Evolutionary conservation across 163 green algal genomes (phyloP).

Genomic region (Dunaliella salina): DNA sequence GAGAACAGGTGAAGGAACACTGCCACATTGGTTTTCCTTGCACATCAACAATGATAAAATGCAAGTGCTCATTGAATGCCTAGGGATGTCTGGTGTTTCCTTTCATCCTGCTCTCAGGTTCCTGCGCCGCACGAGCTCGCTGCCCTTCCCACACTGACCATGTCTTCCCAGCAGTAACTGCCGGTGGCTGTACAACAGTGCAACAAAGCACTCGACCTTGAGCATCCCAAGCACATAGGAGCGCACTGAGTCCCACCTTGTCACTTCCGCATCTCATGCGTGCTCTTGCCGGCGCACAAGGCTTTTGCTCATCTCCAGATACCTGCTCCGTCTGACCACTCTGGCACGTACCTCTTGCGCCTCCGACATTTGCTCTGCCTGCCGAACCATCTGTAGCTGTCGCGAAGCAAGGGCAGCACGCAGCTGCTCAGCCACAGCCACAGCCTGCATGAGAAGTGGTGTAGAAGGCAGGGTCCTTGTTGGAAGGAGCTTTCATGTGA

Average conservation of each 20-base stretch:
- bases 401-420: conserved; percentile 32
- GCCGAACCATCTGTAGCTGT: conserved; percentile 53
- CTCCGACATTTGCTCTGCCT: conserved; percentile 46
- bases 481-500: too few species aligned
- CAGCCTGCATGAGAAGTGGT: not conserved
- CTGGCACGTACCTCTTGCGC: conserved; percentile 42
- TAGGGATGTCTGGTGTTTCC: not conserved
- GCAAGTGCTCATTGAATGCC: not conserved
- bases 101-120: too few species aligned
- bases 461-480: too few species aligned
- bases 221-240: not conserved
- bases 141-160: not conserved
- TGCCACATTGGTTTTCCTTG: too few species aligned
- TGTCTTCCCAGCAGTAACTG: not conserved
- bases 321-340: conserved; percentile 43
- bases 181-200: not conserved
- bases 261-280: not conserved
- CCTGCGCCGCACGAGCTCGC: too few species aligned
- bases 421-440: conserved; percentile 29
- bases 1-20: too few species aligned
- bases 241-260: not conserved
- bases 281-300: conserved; percentile 21
- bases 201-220: not conserved
- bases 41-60: not conserved
- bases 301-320: conserved; percentile 46